phyloP scores from a whole-genome alignment of 768 basidiomycete species.

The Roridomyces roridus region DNA sequence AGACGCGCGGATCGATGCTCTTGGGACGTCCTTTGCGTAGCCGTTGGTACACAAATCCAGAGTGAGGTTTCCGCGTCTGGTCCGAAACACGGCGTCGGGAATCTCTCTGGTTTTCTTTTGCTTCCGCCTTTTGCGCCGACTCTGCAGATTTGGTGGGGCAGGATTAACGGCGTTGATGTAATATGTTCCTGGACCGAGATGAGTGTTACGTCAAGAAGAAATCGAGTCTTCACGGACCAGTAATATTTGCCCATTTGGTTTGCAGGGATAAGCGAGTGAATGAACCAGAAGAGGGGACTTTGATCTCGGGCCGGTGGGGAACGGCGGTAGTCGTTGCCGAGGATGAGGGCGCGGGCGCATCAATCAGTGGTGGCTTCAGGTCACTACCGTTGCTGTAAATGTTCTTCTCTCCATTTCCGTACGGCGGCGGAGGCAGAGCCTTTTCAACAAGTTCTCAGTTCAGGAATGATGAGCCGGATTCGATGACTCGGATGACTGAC shows the following conservation, averaged over 20 bases:
- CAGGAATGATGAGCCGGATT: too few relatives aligned
- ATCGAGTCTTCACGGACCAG: too few relatives aligned
- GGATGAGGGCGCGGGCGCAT: slow-evolving; percentile 8
- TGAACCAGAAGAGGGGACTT: slow-evolving; percentile 9
- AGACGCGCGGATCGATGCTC: slow-evolving; percentile 9
- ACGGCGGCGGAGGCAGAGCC: slow-evolving; percentile 5
- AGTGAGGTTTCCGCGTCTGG: slow-evolving; percentile 15
- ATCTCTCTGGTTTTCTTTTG: slow-evolving; percentile 6
- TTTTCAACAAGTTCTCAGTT: background rate
- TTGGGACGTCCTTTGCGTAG: slow-evolving; percentile 6
- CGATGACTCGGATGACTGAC: background rate
- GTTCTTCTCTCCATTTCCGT: background rate
- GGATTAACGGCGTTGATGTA: slow-evolving; percentile 13
- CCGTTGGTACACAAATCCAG: slow-evolving; percentile 24
- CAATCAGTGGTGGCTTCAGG: slow-evolving; percentile 7
- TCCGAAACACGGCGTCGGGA: slow-evolving; percentile 23
- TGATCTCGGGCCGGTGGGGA: slow-evolving; percentile 1
- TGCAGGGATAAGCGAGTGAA: slow-evolving; percentile 10
- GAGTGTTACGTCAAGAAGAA: too few relatives aligned
- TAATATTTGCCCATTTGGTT: slow-evolving; percentile 21
- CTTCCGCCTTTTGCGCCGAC: slow-evolving; percentile 13
- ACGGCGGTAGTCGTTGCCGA: background rate
- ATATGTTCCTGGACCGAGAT: slow-evolving; percentile 13
- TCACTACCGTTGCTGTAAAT: background rate
- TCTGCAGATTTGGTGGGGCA: background rate